These are phyloP conservation scores for Chrysopogon serrulatus DNA, from an alignment of 176 grass and related monocot species.

Conservation along the genomic window DNA sequence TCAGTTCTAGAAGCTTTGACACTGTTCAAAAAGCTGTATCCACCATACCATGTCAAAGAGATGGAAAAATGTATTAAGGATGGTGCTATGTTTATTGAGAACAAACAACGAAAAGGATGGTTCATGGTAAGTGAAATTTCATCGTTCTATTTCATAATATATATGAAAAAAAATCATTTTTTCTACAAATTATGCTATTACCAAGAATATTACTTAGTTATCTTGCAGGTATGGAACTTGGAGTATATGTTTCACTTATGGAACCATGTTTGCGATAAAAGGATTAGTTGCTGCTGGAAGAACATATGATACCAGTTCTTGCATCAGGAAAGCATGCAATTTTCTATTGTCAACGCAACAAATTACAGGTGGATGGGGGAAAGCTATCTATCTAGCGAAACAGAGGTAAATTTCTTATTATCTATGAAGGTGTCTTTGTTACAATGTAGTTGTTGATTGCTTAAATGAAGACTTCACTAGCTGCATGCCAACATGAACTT, in stretches of 20 bases:
- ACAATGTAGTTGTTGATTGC: no score
- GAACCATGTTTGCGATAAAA: slow-evolving; percentile 23
- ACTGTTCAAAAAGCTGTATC: neutral
- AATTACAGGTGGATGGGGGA: slow-evolving; percentile 30
- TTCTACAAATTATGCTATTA: neutral
- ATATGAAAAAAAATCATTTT: neutral
- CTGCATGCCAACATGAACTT: no score
- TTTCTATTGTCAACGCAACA: slow-evolving; percentile 38
- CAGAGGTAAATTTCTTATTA: neutral
- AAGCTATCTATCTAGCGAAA: slow-evolving; percentile 26
- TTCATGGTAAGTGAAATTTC: neutral
- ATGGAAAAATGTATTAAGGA: slow-evolving; percentile 29
- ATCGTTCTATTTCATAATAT: neutral
- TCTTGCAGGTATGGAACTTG: slow-evolving; percentile 30
- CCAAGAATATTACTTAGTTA: neutral
- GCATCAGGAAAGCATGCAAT: slow-evolving; percentile 28
- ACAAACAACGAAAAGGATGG: slow-evolving; percentile 25
- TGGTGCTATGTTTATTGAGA: slow-evolving; percentile 28
- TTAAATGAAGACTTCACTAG: no score
- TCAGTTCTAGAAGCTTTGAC: neutral
- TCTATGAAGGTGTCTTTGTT: neutral
- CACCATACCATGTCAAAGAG: neutral
- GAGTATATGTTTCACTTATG: slow-evolving; percentile 39
- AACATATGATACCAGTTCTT: slow-evolving; percentile 26
- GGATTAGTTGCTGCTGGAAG: slow-evolving; percentile 33